Conservation (phyloP, 176 grass and related monocot species). For the Eragrostis nindensis region DNA sequence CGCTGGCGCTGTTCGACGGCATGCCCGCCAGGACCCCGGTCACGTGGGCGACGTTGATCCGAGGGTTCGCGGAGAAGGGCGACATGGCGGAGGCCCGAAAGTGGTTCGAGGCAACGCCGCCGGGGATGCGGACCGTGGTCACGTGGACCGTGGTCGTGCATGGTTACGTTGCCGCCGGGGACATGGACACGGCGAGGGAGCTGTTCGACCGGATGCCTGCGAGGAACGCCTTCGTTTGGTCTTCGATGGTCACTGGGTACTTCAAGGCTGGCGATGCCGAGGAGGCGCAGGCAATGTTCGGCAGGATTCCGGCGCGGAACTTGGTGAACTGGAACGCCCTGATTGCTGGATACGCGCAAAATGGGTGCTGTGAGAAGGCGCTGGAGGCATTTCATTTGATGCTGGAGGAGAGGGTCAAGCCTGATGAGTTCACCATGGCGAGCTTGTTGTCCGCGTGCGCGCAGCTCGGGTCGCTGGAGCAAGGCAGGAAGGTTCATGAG, state of each 20-base stretch:
- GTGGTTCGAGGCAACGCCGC: conserved; percentile 48
- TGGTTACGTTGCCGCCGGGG: conserved; percentile 40
- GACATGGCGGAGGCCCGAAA: conserved; percentile 37
- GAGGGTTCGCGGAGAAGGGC: conserved; percentile 54
- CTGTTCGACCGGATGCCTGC: conserved; percentile 62
- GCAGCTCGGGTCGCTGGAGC: conserved; percentile 59
- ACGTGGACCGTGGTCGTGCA: conserved; percentile 69
- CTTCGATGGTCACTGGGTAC: conserved; percentile 72
- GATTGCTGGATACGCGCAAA: conserved; percentile 59
- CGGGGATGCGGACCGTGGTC: conserved; percentile 46
- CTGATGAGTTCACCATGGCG: conserved; percentile 66
- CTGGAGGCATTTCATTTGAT: conserved; percentile 49
- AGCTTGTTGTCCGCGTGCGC: conserved; percentile 65
- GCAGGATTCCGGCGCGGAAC: conserved; percentile 49
- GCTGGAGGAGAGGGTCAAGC: conserved; percentile 43
- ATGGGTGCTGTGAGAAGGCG: conserved; percentile 54
- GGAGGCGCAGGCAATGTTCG: conserved; percentile 45
- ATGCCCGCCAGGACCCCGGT: conserved; percentile 35
- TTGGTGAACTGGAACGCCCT: conserved; percentile 71
- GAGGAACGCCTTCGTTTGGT: conserved; percentile 67
- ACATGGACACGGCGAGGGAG: conserved; percentile 56
- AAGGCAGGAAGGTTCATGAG: conserved; percentile 55
- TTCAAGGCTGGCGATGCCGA: conserved; percentile 53
- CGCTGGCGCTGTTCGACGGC: conserved; percentile 33
- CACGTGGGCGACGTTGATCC: conserved; percentile 54